Base-by-base conservation (phyloP, 2,329 filamentous ascomycete genomes). In the Aspergillus amoenus region DNA sequence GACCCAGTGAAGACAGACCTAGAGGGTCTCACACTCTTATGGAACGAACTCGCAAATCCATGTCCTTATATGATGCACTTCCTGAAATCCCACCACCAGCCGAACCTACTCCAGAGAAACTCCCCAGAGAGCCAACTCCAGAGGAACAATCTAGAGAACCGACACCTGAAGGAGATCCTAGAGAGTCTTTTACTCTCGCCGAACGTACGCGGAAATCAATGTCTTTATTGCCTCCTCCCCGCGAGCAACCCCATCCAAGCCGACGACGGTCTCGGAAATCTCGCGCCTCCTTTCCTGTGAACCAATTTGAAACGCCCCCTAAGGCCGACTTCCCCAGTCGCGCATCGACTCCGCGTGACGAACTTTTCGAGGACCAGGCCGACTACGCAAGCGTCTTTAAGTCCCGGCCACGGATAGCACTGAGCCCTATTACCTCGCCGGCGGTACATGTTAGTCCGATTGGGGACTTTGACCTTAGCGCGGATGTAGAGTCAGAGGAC, bases 311-410 rank as follows among this genome's bases (percentile, higher is more conserved):
- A 43, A 83, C 81, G 0, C 81, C 81, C 0, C 72, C 74, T 3
- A 79, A 75, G 49, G 22, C 52, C 47, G 43, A 63, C 61, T 49
- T 60, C 21, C 51, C 57, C 58, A 42, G 54, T 18, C 61, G 76
- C 58, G 74, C 72, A 21, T 75, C 78, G 4, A 80, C 85, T 1
- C 81, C 89, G 8, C 80, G 83, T 0, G 88, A 93, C 67, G 83
- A 88, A 61, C 75, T 96, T 41, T 86, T 96, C 27, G 81, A 81
- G 15, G 82, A 87, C 54, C 87, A 91, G 63, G 80, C 83, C 4
- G 91, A 95, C 59, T 89, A 91, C 72, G 88, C 89, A 58, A 88
- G 88, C 24, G 88, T 96, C 1, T 97, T 97, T 71, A 90, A 88
- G 75, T 93, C 90, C 61, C 77, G 93, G 62, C 93, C 93, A 0